Percentiles rank a stretch among this genome's conserved stretches.
These are phyloP conservation scores for Ascochyta fabae DNA, from an alignment of 2,329 filamentous ascomycete genomes.

Conservation along the genomic window DNA sequence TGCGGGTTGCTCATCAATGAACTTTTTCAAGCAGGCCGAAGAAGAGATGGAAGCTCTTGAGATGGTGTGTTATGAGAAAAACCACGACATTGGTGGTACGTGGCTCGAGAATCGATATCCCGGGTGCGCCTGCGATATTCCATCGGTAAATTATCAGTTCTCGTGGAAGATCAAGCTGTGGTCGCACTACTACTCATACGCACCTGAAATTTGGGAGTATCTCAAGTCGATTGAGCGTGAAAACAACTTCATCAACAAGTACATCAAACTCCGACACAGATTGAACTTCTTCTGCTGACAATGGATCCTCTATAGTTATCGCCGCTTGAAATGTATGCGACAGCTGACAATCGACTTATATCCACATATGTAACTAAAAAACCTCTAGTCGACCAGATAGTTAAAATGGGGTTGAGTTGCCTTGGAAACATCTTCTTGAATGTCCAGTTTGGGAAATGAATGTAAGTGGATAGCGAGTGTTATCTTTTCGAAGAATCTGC, in stretches of 20 bases:
- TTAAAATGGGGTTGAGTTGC: too few relatives aligned
- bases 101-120: slow-evolving; percentile 52
- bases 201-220: slow-evolving; percentile 58
- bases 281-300: slow-evolving; percentile 19
- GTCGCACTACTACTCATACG: slow-evolving; percentile 52
- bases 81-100: slow-evolving; percentile 50
- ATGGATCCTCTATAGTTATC: too few relatives aligned
- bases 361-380: too few relatives aligned
- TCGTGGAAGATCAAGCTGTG: slow-evolving; percentile 59
- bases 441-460: too few relatives aligned
- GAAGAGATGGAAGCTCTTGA: slow-evolving; percentile 51
- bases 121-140: slow-evolving; percentile 48
- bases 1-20: slow-evolving; percentile 51
- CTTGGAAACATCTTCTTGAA: too few relatives aligned
- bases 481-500: too few relatives aligned
- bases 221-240: slow-evolving; percentile 51
- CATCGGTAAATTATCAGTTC: slow-evolving; percentile 50
- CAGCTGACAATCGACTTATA: too few relatives aligned
- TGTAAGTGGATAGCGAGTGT: too few relatives aligned
- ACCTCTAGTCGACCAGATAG: too few relatives aligned
- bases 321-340: too few relatives aligned
- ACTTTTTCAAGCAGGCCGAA: slow-evolving; percentile 54
- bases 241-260: slow-evolving; percentile 43
- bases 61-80: slow-evolving; percentile 53
- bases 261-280: slow-evolving; percentile 27